Percentiles rank a stretch among this genome's conserved stretches.
These are phyloP conservation scores for Mucor plumbeus DNA, from an alignment of 371 early-diverging fungal species.

Conservation along the genomic window DNA sequence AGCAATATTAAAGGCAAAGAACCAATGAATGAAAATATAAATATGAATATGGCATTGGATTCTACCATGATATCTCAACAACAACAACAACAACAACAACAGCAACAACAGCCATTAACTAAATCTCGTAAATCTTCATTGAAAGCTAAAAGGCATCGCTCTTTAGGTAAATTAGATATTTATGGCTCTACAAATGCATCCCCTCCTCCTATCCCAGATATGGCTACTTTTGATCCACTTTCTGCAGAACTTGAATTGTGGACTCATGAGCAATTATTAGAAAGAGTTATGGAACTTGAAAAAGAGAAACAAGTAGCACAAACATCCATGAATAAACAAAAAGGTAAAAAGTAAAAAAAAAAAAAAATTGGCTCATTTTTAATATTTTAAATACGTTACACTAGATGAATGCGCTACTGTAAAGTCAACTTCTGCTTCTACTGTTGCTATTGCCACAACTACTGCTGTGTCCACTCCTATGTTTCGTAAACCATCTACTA, in stretches of 20 bases:
- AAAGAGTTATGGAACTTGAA: constrained; percentile 33
- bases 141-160: constrained; percentile 47
- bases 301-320: constrained; percentile 30
- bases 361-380: constrained; percentile 6
- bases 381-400: constrained; percentile 14
- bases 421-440: neutral
- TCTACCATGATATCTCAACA: neutral
- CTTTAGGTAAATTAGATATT: constrained; percentile 43
- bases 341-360: constrained; percentile 14
- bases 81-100: constrained; percentile 5
- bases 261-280: constrained; percentile 33
- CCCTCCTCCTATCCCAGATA: constrained; percentile 23
- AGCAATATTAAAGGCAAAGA: constrained; percentile 13
- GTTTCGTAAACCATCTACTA: constrained; percentile 4
- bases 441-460: neutral
- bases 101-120: neutral
- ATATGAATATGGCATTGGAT: neutral
- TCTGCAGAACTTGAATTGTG: constrained; percentile 20
- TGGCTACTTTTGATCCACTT: constrained; percentile 12
- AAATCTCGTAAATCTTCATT: constrained; percentile 35
- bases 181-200: constrained; percentile 15
- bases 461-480: neutral
- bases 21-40: constrained; percentile 5
- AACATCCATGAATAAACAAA: constrained; percentile 7
- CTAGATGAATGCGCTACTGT: constrained; percentile 17